Percentiles rank a stretch among this genome's conserved stretches.
phyloP scores from a whole-genome alignment of 257 asterid genomes.

The Marsdenia floribunda region DNA sequence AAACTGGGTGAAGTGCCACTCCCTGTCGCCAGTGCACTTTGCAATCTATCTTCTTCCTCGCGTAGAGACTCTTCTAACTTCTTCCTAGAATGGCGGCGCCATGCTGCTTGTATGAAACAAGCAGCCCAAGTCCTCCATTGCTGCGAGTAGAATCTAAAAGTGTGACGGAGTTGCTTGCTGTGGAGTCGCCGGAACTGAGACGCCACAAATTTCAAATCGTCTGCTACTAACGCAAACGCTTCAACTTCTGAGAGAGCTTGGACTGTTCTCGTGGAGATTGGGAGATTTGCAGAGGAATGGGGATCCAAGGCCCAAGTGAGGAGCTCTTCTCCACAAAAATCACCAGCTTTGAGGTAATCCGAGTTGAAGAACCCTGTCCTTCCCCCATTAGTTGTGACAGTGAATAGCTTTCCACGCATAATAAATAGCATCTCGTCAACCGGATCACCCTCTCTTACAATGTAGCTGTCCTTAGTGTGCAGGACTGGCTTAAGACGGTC shows the following conservation, averaged over 20 bases:
- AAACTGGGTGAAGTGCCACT: constrained; percentile 69
- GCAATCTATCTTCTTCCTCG: constrained; percentile 69
- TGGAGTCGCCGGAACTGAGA: constrained; percentile 85
- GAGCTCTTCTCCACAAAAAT: constrained; percentile 98
- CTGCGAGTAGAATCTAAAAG: constrained; percentile 86
- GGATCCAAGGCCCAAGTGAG: constrained; percentile 98
- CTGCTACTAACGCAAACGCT: constrained; percentile 85
- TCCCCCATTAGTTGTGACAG: constrained; percentile 92
- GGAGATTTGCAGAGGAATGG: constrained; percentile 72
- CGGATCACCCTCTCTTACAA: constrained; percentile 95
- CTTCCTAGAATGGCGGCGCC: constrained; percentile 73
- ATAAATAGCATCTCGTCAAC: constrained; percentile 92
- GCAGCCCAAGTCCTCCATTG: constrained; percentile 99
- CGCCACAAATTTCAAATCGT: constrained; percentile 86
- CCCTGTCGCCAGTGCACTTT: constrained; percentile 63
- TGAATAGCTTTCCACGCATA: constrained; percentile 77
- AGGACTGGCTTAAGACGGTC: constrained; percentile 83
- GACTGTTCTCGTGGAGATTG: constrained; percentile 89
- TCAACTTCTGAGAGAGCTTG: constrained; percentile 93
- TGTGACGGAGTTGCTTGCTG: constrained; percentile 88
- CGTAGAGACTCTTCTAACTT: constrained; percentile 76
- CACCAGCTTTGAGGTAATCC: constrained; percentile 73
- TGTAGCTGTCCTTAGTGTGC: constrained; percentile 78
- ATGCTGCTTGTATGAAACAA: constrained; percentile 88
- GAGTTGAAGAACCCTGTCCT: constrained; percentile 88